Percentiles rank a stretch among this genome's conserved stretches.
phyloP scores from a whole-genome alignment of 371 early-diverging fungal genomes.

The Rhizopus sp. region DNA sequence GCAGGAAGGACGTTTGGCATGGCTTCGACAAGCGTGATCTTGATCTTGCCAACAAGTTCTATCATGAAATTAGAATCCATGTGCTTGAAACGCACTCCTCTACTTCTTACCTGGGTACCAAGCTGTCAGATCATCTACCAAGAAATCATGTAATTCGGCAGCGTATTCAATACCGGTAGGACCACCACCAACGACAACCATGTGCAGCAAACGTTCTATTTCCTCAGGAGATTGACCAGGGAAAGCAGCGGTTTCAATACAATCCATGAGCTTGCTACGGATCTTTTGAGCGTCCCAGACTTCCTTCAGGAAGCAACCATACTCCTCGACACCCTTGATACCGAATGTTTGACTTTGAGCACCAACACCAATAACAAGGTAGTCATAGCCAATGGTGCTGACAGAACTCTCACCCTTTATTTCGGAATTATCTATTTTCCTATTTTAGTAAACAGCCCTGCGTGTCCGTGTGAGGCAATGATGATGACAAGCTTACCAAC shows the following conservation, averaged over 20 bases:
- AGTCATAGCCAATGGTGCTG: slow-evolving; percentile 80
- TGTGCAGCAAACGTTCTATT: slow-evolving; percentile 81
- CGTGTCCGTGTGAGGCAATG: background rate
- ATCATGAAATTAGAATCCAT: slow-evolving; percentile 7
- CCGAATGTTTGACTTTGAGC: slow-evolving; percentile 92
- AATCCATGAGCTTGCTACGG: slow-evolving; percentile 84
- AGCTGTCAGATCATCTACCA: slow-evolving; percentile 77
- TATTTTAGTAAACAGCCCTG: too few relatives aligned
- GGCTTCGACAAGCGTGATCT: slow-evolving; percentile 91
- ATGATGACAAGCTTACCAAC: slow-evolving; percentile 48
- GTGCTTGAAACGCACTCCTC: background rate
- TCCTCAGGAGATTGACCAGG: slow-evolving; percentile 77
- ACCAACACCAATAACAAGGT: slow-evolving; percentile 88
- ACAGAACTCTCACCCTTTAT: slow-evolving; percentile 63
- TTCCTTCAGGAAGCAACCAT: slow-evolving; percentile 88
- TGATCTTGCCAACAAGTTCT: slow-evolving; percentile 79
- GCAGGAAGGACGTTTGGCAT: slow-evolving; percentile 86
- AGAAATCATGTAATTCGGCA: slow-evolving; percentile 92
- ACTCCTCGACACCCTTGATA: slow-evolving; percentile 83
- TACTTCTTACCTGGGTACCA: slow-evolving; percentile 76
- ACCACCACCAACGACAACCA: slow-evolving; percentile 96
- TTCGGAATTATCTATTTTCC: slow-evolving; percentile 68
- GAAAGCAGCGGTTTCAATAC: slow-evolving; percentile 89
- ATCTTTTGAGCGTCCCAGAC: slow-evolving; percentile 92
- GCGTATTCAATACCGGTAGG: slow-evolving; percentile 97